These are phyloP conservation scores for Tardiomyces blankii DNA, from an alignment of 1,139 yeast genomes.

Conservation along the genomic window DNA sequence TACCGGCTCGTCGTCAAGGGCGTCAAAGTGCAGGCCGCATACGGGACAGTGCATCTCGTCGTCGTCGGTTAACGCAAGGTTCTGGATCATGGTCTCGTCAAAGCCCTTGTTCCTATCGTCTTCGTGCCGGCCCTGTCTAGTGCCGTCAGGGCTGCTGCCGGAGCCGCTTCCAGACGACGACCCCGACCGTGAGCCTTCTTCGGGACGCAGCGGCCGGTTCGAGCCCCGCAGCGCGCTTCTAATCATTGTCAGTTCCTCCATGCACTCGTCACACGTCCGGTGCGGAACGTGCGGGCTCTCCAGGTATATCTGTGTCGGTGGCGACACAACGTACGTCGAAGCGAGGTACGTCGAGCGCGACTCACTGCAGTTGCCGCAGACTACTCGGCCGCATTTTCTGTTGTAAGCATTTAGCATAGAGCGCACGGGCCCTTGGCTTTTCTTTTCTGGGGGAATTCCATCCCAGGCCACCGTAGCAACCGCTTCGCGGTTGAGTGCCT, in stretches of 20 bases:
- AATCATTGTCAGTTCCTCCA: constrained; percentile 48
- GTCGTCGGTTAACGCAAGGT: constrained; percentile 17
- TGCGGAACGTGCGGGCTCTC: constrained; percentile 42
- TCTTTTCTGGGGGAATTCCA: neutral
- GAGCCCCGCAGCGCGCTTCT: constrained; percentile 24
- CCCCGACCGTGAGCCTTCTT: neutral
- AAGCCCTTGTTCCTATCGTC: neutral
- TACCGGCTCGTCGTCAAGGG: constrained; percentile 34
- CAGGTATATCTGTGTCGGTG: constrained; percentile 36
- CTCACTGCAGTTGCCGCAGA: constrained; percentile 56
- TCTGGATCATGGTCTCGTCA: constrained; percentile 20
- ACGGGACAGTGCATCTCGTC: constrained; percentile 42
- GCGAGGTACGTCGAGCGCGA: constrained; percentile 36
- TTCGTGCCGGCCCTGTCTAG: constrained; percentile 1
- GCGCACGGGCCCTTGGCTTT: neutral
- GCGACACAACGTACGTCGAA: constrained; percentile 37
- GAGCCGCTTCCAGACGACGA: neutral
- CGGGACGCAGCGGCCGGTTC: neutral
- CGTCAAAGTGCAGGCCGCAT: constrained; percentile 34
- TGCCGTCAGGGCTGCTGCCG: constrained; percentile 1
- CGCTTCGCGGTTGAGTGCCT: no score
- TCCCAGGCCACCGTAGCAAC: no score
- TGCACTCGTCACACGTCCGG: constrained; percentile 67
- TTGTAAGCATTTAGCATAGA: neutral
- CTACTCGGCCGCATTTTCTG: constrained; percentile 63